Conservation (phyloP, 768 basidiomycete genomes). For the Ramaria rubella region DNA sequence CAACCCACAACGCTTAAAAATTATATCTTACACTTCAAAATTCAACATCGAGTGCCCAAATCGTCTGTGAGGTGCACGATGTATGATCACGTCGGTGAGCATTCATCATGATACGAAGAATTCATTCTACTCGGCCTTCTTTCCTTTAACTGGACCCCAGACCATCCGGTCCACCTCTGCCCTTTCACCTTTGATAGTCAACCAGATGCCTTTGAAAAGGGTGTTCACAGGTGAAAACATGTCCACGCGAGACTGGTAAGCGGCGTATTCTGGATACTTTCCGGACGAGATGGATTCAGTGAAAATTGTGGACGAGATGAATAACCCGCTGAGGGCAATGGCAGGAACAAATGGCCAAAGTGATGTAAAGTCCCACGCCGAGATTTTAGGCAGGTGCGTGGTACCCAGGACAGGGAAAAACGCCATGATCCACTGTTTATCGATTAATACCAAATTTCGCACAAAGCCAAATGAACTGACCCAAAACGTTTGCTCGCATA, state of each 20-base stretch:
- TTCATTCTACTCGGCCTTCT: conserved; percentile 12
- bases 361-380: conserved; percentile 21
- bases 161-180: conserved; percentile 35
- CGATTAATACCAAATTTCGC: neutral
- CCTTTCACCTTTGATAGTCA: conserved; percentile 34
- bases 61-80: too few species aligned
- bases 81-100: too few species aligned
- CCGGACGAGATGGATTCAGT: conserved; percentile 71
- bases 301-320: conserved; percentile 69
- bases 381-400: conserved; percentile 18
- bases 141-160: conserved; percentile 31
- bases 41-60: too few species aligned
- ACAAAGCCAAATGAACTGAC: conserved; percentile 32
- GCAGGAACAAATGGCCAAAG: conserved; percentile 46
- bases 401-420: conserved; percentile 51
- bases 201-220: conserved; percentile 35
- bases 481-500: conserved; percentile 87
- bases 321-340: conserved; percentile 58
- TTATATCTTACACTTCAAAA: too few species aligned
- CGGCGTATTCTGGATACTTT: conserved; percentile 72
- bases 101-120: neutral
- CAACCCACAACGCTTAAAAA: too few species aligned
- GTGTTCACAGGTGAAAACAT: conserved; percentile 64
- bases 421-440: conserved; percentile 53
- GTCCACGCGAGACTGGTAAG: conserved; percentile 71